A percentile compares a stretch with the other conserved stretches of the same genome.
Conservation (phyloP, 257 asterid species). For the Paulownia fortunei region DNA sequence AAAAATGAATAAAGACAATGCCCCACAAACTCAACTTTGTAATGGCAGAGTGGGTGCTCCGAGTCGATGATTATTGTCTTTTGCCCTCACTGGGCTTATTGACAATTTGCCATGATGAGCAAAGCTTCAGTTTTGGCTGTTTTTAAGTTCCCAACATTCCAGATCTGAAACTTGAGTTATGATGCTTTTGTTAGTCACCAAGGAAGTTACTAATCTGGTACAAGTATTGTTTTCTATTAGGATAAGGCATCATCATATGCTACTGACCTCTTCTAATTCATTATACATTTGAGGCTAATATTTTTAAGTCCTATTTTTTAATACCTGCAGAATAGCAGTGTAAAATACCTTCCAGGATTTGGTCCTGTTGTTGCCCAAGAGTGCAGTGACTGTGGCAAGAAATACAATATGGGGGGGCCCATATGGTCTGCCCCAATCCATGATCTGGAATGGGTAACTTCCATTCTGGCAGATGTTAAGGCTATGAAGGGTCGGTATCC, state of each 20-base stretch:
- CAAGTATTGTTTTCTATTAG: not conserved
- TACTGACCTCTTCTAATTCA: not conserved
- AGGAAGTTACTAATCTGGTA: not conserved
- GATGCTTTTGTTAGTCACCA: not conserved
- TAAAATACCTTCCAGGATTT: slow-evolving; percentile 89
- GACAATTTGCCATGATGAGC: not conserved
- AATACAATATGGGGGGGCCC: slow-evolving; percentile 98
- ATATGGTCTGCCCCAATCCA: slow-evolving; percentile 99
- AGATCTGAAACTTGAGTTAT: not conserved
- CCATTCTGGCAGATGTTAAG: slow-evolving; percentile 75
- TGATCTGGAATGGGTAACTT: slow-evolving; percentile 88
- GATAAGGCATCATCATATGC: not conserved
- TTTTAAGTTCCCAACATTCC: not conserved
- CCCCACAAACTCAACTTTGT: not conserved
- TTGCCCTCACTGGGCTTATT: not conserved
- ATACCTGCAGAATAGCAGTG: slow-evolving; percentile 66
- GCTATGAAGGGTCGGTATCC: slow-evolving; percentile 76
- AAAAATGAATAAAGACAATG: not conserved
- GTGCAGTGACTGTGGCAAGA: slow-evolving; percentile 94
- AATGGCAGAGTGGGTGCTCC: not conserved
- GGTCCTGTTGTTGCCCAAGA: slow-evolving; percentile 90
- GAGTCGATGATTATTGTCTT: not conserved
- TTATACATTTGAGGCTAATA: not conserved
- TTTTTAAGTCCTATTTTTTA: not conserved
- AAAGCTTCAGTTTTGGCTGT: not conserved